A percentile compares a stretch with the other conserved stretches of the same genome.
Evolutionary conservation across 2,329 filamentous ascomycete species (phyloP).

Genomic region (Eurotiales sp.): DNA sequence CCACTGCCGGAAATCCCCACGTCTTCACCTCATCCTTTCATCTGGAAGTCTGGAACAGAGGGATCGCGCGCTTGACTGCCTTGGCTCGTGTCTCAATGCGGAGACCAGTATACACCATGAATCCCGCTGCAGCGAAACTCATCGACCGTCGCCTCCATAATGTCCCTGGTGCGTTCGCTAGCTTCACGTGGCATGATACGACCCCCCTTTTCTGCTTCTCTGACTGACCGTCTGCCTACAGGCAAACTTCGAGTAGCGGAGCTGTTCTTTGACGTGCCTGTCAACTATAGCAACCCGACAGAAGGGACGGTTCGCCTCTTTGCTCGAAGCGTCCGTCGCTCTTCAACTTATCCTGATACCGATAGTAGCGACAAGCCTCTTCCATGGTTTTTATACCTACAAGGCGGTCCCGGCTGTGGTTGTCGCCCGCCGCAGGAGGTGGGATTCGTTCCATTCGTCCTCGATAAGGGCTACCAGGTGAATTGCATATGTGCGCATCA

Average conservation of each 20-base stretch:
- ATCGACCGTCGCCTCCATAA: constrained; percentile 35
- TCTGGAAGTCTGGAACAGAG: no score
- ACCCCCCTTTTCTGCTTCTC: neutral
- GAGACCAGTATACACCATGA: neutral
- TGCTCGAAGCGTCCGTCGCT: constrained; percentile 66
- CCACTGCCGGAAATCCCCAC: neutral
- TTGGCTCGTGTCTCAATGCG: no score
- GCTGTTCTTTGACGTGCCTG: constrained; percentile 80
- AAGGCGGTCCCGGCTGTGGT: constrained; percentile 81
- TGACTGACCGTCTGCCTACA: constrained; percentile 29
- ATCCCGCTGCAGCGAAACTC: constrained; percentile 33
- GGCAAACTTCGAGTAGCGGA: constrained; percentile 75
- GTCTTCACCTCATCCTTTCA: neutral
- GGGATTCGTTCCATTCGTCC: constrained; percentile 64
- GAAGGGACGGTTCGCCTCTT: constrained; percentile 69
- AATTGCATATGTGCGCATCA: neutral
- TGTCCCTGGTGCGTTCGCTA: constrained; percentile 34
- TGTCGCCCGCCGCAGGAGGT: constrained; percentile 71
- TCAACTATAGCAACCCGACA: constrained; percentile 66
- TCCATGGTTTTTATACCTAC: constrained; percentile 67
- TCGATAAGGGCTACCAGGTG: constrained; percentile 79
- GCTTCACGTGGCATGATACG: no score
- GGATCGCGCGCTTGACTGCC: no score
- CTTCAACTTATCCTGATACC: constrained; percentile 47
- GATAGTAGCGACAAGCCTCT: constrained; percentile 47